phyloP scores from a whole-genome alignment of 352 stramenopile genomes.

The Pythium insidiosum region DNA sequence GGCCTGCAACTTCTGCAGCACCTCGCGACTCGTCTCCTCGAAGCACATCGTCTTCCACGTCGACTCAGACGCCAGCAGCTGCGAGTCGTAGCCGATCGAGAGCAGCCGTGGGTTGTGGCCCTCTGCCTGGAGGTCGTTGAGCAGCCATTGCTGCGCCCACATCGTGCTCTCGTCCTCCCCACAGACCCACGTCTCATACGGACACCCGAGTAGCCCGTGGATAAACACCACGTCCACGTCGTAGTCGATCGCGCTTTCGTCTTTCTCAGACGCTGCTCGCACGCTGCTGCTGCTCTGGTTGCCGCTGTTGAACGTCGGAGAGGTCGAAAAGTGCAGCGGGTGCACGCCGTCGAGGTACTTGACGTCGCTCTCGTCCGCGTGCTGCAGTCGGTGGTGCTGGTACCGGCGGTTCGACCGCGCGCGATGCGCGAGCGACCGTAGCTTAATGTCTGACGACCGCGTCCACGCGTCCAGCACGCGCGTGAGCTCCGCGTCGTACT shows the following conservation, averaged over 20 bases:
- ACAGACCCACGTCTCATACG: slow-evolving; percentile 76
- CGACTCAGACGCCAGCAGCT: slow-evolving; percentile 66
- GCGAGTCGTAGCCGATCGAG: slow-evolving; percentile 78
- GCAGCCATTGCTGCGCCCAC: slow-evolving; percentile 64
- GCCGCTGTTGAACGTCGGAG: slow-evolving; percentile 8
- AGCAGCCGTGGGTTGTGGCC: slow-evolving; percentile 58
- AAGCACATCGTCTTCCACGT: slow-evolving; percentile 70
- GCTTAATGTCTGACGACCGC: slow-evolving; percentile 28
- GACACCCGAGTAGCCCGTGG: slow-evolving; percentile 68
- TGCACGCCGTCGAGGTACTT: slow-evolving; percentile 70
- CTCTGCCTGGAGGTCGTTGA: slow-evolving; percentile 47
- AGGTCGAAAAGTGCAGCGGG: slow-evolving; percentile 46
- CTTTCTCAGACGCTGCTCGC: slow-evolving; percentile 1
- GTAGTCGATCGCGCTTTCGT: slow-evolving; percentile 24
- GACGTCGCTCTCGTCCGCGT: slow-evolving; percentile 20
- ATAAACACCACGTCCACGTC: slow-evolving; percentile 80
- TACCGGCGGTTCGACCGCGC: slow-evolving; percentile 47
- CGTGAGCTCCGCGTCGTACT: slow-evolving; percentile 28
- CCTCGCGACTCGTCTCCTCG: slow-evolving; percentile 55
- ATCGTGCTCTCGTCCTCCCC: slow-evolving; percentile 46
- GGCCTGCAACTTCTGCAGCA: slow-evolving; percentile 47
- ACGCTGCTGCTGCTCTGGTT: slow-evolving; percentile 1
- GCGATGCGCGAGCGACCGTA: slow-evolving; percentile 46
- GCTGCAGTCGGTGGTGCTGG: slow-evolving; percentile 23
- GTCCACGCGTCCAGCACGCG: slow-evolving; percentile 34